A percentile compares a stretch with the other conserved stretches of the same genome.
phyloP scores from a whole-genome alignment of 2,329 filamentous ascomycete genomes.

The Nigrograna mackinnonii region DNA sequence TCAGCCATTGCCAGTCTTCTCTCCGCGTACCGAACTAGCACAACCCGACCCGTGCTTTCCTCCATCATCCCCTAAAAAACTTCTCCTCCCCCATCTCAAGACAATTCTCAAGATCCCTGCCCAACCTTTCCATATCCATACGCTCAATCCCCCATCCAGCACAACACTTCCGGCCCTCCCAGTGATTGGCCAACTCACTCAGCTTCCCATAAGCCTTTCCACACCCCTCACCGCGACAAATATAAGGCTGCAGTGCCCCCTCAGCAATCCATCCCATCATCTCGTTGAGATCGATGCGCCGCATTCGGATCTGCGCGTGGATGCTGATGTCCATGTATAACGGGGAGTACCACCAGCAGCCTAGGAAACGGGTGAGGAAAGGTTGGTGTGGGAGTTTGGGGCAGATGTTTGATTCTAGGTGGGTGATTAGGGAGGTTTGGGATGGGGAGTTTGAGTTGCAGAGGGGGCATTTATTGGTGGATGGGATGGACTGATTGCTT shows the following conservation, averaged over 20 bases:
- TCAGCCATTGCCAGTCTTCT: no score
- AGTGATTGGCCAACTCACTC: constrained; percentile 29
- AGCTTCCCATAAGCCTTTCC: constrained; percentile 26
- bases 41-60: no score
- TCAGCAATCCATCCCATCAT: constrained; percentile 24
- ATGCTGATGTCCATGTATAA: constrained; percentile 40
- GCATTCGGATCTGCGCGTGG: constrained; percentile 32
- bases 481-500: no score
- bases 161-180: constrained; percentile 28
- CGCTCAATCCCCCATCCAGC: no score
- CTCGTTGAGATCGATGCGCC: constrained; percentile 21
- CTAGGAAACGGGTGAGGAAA: constrained; percentile 23
- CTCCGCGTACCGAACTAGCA: no score
- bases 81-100: no score
- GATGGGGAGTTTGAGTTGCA: constrained; percentile 26
- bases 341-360: constrained; percentile 36
- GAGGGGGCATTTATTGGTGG: constrained; percentile 23
- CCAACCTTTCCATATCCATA: no score
- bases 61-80: no score
- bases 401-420: constrained; percentile 65
- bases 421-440: constrained; percentile 30
- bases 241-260: constrained; percentile 29
- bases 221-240: constrained; percentile 29
- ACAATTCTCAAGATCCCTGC: no score
- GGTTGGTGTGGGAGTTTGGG: constrained; percentile 65